phyloP scores from a whole-genome alignment of 352 stramenopile species.

The Phytophthora constricta region DNA sequence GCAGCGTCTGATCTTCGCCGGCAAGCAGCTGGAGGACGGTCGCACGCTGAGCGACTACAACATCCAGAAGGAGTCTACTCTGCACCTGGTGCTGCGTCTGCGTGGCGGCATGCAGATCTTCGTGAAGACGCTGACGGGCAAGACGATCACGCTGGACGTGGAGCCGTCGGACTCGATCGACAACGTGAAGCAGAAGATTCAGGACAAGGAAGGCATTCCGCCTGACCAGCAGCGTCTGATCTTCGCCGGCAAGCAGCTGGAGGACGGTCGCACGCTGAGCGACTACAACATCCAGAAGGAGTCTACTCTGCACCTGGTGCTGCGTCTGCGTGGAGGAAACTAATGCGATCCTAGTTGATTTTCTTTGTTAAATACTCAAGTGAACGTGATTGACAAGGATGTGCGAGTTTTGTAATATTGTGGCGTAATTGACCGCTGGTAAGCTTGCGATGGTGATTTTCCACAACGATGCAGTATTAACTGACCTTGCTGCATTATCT shows the following conservation, averaged over 20 bases:
- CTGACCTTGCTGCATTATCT: too few relatives aligned
- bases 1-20: conserved; percentile 99
- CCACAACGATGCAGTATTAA: too few relatives aligned
- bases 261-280: conserved; percentile 93
- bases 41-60: conserved; percentile 94
- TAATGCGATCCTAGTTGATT: background rate
- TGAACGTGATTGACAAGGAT: too few relatives aligned
- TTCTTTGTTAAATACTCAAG: too few relatives aligned
- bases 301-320: conserved; percentile 97
- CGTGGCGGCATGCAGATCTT: conserved; percentile 92
- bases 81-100: conserved; percentile 98
- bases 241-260: conserved; percentile 99
- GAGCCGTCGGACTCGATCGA: conserved; percentile 3
- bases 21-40: conserved; percentile 99
- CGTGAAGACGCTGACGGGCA: conserved; percentile 79
- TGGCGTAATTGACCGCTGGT: too few relatives aligned
- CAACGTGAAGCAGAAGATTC: conserved; percentile 1
- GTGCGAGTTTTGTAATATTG: too few relatives aligned
- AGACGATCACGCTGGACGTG: conserved; percentile 4
- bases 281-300: conserved; percentile 98
- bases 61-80: conserved; percentile 97
- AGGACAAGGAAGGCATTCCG: conserved; percentile 2
- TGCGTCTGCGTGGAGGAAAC: conserved; percentile 80
- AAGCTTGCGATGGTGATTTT: too few relatives aligned
- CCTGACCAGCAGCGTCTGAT: conserved; percentile 99